Base-by-base conservation (phyloP, 2,329 filamentous ascomycete genomes). In the Cephalotrichum gorgonifer region DNA sequence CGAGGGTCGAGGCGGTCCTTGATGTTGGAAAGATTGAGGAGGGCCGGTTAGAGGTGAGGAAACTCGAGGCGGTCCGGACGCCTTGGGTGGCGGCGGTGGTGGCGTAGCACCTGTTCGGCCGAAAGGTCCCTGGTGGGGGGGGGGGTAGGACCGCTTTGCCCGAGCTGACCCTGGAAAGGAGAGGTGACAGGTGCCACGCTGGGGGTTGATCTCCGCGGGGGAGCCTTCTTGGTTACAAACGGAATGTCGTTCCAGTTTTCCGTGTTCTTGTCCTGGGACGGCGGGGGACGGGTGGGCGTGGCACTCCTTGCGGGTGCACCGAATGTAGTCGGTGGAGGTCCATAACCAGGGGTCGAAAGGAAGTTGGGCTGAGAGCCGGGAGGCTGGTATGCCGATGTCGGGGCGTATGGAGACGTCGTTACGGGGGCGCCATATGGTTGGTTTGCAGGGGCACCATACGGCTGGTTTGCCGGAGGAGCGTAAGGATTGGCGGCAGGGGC, bases 211-310 rank as follows among this genome's bases (percentile, higher is more conserved):
- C 84, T 80, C 55, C 90, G 81, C 22, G 83, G 76, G 14, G 79
- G 76, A n/a, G 77, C 71, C 70, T 91, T 39, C 35, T 39, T 88
- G 43, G 79, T 75, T 43, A 97, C 86, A 58, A 95, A 78, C 1
- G 93, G 93, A 47, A 94, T 85, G 64, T 98, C 93, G 57, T 98
- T 98, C 93, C 93, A 98, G 57, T 86, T 85, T 26, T 83, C 79
- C 54, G 83, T 83, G 54, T 85, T 84, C 60, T 82, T 83, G 50
- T 79, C 72, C 59, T 80, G 81, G 9, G 86, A 79, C 17, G 87
- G 80, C 22, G 88, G 83, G 38, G 80, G 74, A 23, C 75, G 75
- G 12, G 86, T 84, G n/a, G 83, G 77, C 31, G 80, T 82, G 25
- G 78, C 74, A 52, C 79, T 81, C 53, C 85, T 79, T 47, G 72